phyloP scores from a whole-genome alignment of 2,329 filamentous ascomycete genomes.

The Rugonectria rugulosa region DNA sequence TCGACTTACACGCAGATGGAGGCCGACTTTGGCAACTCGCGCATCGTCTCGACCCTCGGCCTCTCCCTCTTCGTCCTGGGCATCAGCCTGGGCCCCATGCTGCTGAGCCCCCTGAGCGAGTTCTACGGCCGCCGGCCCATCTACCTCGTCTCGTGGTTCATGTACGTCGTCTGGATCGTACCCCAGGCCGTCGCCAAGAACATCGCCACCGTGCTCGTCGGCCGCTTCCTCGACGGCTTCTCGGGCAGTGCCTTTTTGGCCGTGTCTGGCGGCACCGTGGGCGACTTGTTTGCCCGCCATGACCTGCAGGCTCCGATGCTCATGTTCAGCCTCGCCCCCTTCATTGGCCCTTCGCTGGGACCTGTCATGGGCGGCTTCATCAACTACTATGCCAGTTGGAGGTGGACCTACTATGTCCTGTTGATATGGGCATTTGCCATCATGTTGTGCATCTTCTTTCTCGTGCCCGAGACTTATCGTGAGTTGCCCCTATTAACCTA shows the following conservation, averaged over 20 bases:
- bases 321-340: constrained; percentile 73
- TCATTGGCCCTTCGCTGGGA: constrained; percentile 67
- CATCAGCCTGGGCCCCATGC: constrained; percentile 67
- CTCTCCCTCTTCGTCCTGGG: constrained; percentile 85
- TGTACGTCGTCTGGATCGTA: constrained; percentile 82
- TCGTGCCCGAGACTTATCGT: constrained; percentile 90
- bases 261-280: constrained; percentile 86
- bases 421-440: constrained; percentile 80
- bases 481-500: constrained; percentile 33
- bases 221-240: constrained; percentile 79
- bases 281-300: constrained; percentile 75
- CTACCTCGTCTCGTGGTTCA: constrained; percentile 76
- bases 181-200: constrained; percentile 84
- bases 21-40: constrained; percentile 74
- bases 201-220: constrained; percentile 79
- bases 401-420: constrained; percentile 86
- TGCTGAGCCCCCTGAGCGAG: constrained; percentile 71
- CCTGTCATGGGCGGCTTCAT: constrained; percentile 80
- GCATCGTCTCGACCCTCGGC: constrained; percentile 79
- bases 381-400: constrained; percentile 76
- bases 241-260: constrained; percentile 73
- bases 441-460: constrained; percentile 68
- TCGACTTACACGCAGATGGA: constrained; percentile 81
- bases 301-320: constrained; percentile 84
- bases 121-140: constrained; percentile 86